phyloP scores from a whole-genome alignment of 805 yeast species.

The Tetrapisispora pingtungensis region DNA sequence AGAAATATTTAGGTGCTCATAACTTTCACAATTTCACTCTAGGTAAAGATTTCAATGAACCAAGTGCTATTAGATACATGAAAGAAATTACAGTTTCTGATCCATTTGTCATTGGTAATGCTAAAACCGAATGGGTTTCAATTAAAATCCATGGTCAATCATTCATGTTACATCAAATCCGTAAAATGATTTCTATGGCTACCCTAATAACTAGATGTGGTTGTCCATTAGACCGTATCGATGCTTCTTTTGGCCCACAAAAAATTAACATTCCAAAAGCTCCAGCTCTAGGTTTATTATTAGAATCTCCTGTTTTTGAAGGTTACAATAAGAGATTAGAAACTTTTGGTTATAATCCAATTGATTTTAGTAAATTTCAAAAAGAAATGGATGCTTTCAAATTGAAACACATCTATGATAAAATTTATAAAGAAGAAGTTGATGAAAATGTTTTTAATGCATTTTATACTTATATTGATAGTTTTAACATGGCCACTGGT shows the following conservation, averaged over 20 bases:
- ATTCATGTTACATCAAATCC: conserved; percentile 94
- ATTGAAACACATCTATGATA: conserved; percentile 79
- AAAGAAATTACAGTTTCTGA: conserved; percentile 68
- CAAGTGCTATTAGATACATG: conserved; percentile 79
- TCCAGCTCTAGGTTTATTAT: conserved; percentile 83
- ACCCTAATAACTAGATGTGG: conserved; percentile 77
- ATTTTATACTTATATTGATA: conserved; percentile 83
- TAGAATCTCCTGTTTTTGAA: conserved; percentile 88
- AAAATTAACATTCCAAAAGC: conserved; percentile 93
- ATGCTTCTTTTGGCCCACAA: conserved; percentile 62
- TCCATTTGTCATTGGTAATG: conserved; percentile 83
- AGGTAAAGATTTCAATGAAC: conserved; percentile 74
- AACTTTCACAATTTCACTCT: conserved; percentile 85
- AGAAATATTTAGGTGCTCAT: conserved; percentile 73
- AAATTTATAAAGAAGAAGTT: conserved; percentile 82
- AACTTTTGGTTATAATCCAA: conserved; percentile 65
- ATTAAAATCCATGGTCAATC: conserved; percentile 97
- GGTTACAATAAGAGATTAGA: conserved; percentile 64
- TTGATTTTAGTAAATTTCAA: conserved; percentile 58
- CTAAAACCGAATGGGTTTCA: conserved; percentile 91
- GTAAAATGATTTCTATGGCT: conserved; percentile 97
- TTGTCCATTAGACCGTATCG: conserved; percentile 65
- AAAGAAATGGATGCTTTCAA: conserved; percentile 77
- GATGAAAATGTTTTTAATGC: conserved; percentile 83
- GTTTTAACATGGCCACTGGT: conserved; percentile 48